phyloP scores from a whole-genome alignment of 495 filamentous ascomycete genomes.

The Annulohypoxylon nitens region DNA sequence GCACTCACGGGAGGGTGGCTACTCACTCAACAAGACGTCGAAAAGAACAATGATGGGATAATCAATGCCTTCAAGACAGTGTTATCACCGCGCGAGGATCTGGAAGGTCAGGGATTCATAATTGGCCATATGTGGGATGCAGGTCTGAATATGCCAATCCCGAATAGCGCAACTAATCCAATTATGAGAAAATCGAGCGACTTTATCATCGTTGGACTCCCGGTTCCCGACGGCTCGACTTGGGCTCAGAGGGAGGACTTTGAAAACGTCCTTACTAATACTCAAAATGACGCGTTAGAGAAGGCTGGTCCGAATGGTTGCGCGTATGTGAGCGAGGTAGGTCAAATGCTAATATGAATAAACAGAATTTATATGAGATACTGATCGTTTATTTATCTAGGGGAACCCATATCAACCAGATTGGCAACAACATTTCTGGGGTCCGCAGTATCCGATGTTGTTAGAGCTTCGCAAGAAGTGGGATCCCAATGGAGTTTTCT shows the following conservation, averaged over 20 bases:
- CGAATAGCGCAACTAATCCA: slow-evolving; percentile 56
- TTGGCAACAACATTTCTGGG: slow-evolving; percentile 69
- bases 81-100: slow-evolving; percentile 31
- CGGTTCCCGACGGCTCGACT: slow-evolving; percentile 51
- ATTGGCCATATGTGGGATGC: slow-evolving; percentile 66
- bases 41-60: slow-evolving; percentile 56
- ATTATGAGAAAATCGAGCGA: slow-evolving; percentile 61
- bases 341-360: slow-evolving; percentile 9
- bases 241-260: slow-evolving; percentile 55
- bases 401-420: slow-evolving; percentile 67
- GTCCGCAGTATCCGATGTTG: slow-evolving; percentile 62
- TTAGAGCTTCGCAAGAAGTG: slow-evolving; percentile 66
- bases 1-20: slow-evolving; percentile 63
- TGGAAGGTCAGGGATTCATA: slow-evolving; percentile 54
- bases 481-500: slow-evolving; percentile 69
- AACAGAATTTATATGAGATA: background rate
- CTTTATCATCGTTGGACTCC: slow-evolving; percentile 62
- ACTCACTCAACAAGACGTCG: slow-evolving; percentile 58
- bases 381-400: slow-evolving; percentile 40
- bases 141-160: slow-evolving; percentile 53
- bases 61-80: slow-evolving; percentile 58
- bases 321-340: slow-evolving; percentile 61
- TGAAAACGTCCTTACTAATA: slow-evolving; percentile 57
- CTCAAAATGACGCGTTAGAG: slow-evolving; percentile 61
- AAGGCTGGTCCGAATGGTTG: slow-evolving; percentile 57